phyloP scores from a whole-genome alignment of 2,329 filamentous ascomycete species.

The Cladosporium halotolerans region DNA sequence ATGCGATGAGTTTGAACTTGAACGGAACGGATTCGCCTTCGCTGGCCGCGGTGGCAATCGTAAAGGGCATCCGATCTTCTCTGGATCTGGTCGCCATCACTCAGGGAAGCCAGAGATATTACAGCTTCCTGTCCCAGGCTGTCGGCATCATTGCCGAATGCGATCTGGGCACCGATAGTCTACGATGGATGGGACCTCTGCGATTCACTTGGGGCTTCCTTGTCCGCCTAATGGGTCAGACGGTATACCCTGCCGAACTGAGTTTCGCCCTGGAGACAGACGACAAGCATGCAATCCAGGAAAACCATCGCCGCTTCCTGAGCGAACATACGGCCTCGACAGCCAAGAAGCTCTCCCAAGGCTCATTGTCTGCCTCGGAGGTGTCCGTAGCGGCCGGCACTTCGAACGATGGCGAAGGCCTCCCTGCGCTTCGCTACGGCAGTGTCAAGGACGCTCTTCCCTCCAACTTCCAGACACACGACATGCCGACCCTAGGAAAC shows the following conservation, averaged over 20 bases:
- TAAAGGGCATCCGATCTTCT: constrained; percentile 80
- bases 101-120: constrained; percentile 63
- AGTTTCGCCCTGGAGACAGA: constrained; percentile 76
- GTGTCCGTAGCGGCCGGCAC: neutral
- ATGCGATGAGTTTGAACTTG: constrained; percentile 85
- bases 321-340: constrained; percentile 23
- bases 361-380: constrained; percentile 1
- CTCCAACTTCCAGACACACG: constrained; percentile 65
- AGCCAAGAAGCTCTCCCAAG: constrained; percentile 19
- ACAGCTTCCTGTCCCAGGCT: constrained; percentile 88
- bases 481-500: constrained; percentile 74
- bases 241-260: constrained; percentile 81
- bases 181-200: constrained; percentile 85
- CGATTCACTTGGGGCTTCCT: constrained; percentile 83
- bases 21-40: constrained; percentile 73
- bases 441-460: constrained; percentile 73
- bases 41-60: constrained; percentile 70
- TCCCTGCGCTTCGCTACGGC: constrained; percentile 71
- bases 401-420: constrained; percentile 28
- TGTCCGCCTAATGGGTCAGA: constrained; percentile 67
- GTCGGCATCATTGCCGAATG: constrained; percentile 85
- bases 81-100: constrained; percentile 85
- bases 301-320: constrained; percentile 43
- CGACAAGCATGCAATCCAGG: constrained; percentile 65
- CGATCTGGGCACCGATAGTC: constrained; percentile 81